phyloP scores from a whole-genome alignment of 139 green algal species.

The Mesotaenium endlicherianum region DNA sequence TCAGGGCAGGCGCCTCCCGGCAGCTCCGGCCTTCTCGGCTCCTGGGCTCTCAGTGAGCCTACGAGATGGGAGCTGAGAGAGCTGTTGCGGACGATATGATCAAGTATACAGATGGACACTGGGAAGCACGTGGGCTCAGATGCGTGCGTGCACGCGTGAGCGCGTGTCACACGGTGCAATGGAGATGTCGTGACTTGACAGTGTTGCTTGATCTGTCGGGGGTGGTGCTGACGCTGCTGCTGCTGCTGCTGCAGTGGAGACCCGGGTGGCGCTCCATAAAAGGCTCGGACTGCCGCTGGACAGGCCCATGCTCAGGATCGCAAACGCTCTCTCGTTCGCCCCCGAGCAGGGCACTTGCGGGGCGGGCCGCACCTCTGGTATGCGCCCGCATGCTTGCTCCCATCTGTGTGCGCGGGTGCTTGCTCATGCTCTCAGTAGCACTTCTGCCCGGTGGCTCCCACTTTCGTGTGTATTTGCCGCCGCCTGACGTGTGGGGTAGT shows the following conservation, averaged over 20 bases:
- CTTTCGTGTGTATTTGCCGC: neutral
- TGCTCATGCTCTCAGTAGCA: neutral
- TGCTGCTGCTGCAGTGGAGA: constrained; percentile 37
- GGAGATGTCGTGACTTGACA: neutral
- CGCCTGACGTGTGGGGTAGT: neutral
- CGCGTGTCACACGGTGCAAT: neutral
- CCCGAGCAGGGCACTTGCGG: neutral
- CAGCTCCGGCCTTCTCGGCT: too few species aligned
- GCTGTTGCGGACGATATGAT: too few species aligned
- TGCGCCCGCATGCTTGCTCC: neutral
- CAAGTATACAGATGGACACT: too few species aligned
- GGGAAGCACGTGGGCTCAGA: too few species aligned
- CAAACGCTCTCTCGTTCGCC: constrained; percentile 57
- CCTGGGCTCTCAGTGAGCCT: too few species aligned
- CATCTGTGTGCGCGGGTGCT: neutral
- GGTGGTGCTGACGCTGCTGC: neutral
- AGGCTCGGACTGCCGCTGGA: constrained; percentile 71
- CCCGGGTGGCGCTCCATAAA: constrained; percentile 53
- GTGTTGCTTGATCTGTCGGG: neutral
- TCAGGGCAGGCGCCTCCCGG: too few species aligned
- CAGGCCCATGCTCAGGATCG: constrained; percentile 67
- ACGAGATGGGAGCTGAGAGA: too few species aligned
- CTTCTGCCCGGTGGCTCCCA: too few species aligned
- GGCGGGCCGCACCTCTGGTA: neutral
- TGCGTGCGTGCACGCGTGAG: neutral